Percentiles rank a stretch among this genome's conserved stretches.
These are phyloP conservation scores for Spiromastix sp. DNA, from an alignment of 2,329 filamentous ascomycete species.

Conservation along the genomic window DNA sequence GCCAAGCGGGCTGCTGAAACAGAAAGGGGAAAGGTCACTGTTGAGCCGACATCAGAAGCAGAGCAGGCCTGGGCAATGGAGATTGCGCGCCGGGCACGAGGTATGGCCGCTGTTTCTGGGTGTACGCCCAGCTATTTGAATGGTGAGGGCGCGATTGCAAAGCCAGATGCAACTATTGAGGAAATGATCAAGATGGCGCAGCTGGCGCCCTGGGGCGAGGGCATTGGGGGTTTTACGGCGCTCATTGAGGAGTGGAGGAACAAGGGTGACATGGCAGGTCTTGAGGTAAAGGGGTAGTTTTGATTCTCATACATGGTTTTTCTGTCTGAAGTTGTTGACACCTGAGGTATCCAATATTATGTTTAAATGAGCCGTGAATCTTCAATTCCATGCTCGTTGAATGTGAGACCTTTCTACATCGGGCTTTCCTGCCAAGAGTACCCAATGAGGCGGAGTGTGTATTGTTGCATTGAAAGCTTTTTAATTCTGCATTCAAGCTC, in stretches of 20 bases:
- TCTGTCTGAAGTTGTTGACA: no score
- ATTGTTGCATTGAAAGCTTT: no score
- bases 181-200: constrained; percentile 24
- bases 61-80: constrained; percentile 39
- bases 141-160: constrained; percentile 29
- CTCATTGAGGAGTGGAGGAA: constrained; percentile 1
- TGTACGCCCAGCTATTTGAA: constrained; percentile 50
- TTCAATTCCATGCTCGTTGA: no score
- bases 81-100: constrained; percentile 31
- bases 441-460: no score
- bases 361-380: no score
- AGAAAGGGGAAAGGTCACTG: background rate
- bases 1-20: background rate
- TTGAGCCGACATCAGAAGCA: constrained; percentile 35
- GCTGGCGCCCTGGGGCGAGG: constrained; percentile 1
- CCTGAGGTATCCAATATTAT: no score
- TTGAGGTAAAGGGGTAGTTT: no score
- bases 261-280: background rate
- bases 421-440: no score
- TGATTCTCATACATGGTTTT: no score
- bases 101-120: constrained; percentile 30
- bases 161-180: constrained; percentile 13
- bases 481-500: no score
- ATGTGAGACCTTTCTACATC: no score
- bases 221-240: background rate